Percentiles rank a stretch among this genome's conserved stretches.
These are phyloP conservation scores for Lonicera japonica DNA, from an alignment of 129 eudicot species.

Conservation along the genomic window DNA sequence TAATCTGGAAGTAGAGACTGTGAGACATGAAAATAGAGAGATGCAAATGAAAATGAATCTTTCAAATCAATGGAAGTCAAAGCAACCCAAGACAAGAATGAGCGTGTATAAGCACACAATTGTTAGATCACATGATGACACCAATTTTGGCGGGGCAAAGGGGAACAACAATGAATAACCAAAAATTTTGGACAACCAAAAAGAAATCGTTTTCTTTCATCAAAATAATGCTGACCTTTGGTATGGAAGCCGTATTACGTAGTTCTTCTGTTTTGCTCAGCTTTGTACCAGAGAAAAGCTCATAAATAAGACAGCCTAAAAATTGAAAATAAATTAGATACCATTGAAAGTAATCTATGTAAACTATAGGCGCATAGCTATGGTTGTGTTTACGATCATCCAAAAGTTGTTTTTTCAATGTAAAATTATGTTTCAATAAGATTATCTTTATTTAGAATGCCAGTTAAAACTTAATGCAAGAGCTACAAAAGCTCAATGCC, in stretches of 20 bases:
- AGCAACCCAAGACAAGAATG: constrained; percentile 19
- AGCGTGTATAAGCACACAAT: constrained; percentile 1
- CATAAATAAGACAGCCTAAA: constrained; percentile 93
- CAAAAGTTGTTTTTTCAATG: neutral
- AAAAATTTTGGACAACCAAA: constrained; percentile 8
- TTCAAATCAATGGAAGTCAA: constrained; percentile 20
- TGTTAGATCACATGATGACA: constrained; percentile 9
- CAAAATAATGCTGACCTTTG: constrained; percentile 60
- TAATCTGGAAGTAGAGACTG: constrained; percentile 99
- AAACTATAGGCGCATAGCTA: neutral
- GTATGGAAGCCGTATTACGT: constrained; percentile 81
- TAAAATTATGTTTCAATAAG: neutral
- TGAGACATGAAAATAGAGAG: constrained; percentile 46
- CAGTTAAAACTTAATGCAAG: neutral
- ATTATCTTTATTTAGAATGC: neutral
- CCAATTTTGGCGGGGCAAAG: constrained; percentile 7
- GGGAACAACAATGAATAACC: constrained; percentile 1
- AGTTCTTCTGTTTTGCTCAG: constrained; percentile 85
- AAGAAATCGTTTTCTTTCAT: constrained; percentile 1
- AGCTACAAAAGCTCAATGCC: neutral
- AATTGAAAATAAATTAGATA: constrained; percentile 12
- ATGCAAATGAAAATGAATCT: constrained; percentile 36
- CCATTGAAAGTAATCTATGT: neutral
- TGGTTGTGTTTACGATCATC: neutral
- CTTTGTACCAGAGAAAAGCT: constrained; percentile 75